Percentiles rank a stretch among this genome's conserved stretches.
Conservation (phyloP, 2,329 filamentous ascomycete genomes). For the Epichloe hybrida region DNA sequence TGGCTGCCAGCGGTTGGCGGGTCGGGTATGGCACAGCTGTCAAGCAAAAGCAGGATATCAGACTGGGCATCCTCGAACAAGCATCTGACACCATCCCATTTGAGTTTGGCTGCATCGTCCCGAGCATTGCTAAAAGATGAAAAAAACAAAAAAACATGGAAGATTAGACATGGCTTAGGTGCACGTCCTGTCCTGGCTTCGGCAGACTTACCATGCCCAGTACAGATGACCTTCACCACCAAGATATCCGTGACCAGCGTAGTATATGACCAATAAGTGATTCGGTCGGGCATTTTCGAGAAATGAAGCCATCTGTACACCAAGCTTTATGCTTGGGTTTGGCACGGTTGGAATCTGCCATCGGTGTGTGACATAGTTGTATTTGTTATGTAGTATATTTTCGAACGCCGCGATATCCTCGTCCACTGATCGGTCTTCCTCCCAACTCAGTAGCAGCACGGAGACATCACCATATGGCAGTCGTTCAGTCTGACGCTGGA, state of each 20-base stretch:
- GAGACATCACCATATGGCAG: slow-evolving; percentile 44
- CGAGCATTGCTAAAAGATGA: slow-evolving; percentile 34
- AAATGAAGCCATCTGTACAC: slow-evolving; percentile 45
- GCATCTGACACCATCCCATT: slow-evolving; percentile 50
- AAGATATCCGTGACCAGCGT: slow-evolving; percentile 46
- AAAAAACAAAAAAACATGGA: slow-evolving; percentile 7
- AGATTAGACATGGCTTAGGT: slow-evolving; percentile 20
- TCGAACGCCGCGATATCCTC: slow-evolving; percentile 42
- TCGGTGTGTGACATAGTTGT: slow-evolving; percentile 45
- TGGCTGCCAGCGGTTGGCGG: slow-evolving; percentile 35
- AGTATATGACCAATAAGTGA: slow-evolving; percentile 51
- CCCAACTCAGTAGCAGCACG: slow-evolving; percentile 48
- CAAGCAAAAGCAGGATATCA: slow-evolving; percentile 48
- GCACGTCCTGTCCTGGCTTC: background rate
- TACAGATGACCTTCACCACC: slow-evolving; percentile 48
- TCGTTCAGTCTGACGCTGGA: slow-evolving; percentile 48
- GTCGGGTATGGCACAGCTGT: slow-evolving; percentile 46
- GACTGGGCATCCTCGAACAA: slow-evolving; percentile 49
- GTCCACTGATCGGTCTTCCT: slow-evolving; percentile 42
- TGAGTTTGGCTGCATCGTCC: slow-evolving; percentile 46
- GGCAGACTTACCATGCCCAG: slow-evolving; percentile 48
- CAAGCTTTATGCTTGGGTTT: slow-evolving; percentile 47
- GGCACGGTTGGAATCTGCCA: slow-evolving; percentile 47
- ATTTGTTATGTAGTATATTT: slow-evolving; percentile 43
- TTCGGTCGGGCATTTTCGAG: slow-evolving; percentile 43